Base-by-base conservation (phyloP, 2,329 filamentous ascomycete species). In the Rutstroemia sp. region DNA sequence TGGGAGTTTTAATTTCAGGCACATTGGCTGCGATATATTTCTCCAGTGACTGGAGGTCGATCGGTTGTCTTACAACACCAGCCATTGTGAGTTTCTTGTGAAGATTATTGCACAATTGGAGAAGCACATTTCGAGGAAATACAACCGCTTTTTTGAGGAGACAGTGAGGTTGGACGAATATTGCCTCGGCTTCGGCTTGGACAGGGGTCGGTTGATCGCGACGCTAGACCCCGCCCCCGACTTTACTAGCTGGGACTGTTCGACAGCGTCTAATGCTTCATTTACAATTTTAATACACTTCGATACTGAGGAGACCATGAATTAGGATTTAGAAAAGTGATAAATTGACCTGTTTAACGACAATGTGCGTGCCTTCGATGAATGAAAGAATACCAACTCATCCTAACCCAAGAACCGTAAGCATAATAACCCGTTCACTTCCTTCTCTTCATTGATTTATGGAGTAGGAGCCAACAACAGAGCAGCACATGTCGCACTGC, bases 21-120 rank as follows among this genome's bases (percentile, higher is more conserved):
- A 95, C 89, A 73, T 91, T 80, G 60, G 81, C 73, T 54, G 80
- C 75, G 63, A 99, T 80, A 73, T 92, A 99, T 61, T 77, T 79
- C 76, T 92, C 87, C 55, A 99, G 78, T 16, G 88, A 83, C 67
- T 80, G 75, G 66, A 92, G 74, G 69, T 97, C 89, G 69, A 99
- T 95, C 45, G 89, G 89, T 71, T 99, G 94, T 70, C 94, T 85
- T 57, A 99, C 85, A 61, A 79, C 79, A 65, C 92, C 92, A 53
- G 94, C 92, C 92, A 96, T 86, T 62, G 56, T 60, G 55, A 60
- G 51, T 45, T 36, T 46, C n/a, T 14, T 12, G 2, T 50, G 4
- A 51, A 53, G 8, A 57, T 19, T 21, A 36, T 39, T 50, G 19
- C 19, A 38, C 7, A 14, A 21, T n/a, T 23, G 3, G 8, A 16